Evolutionary conservation across 768 basidiomycete species (phyloP).

Genomic region (Leccinum aurantiacum): DNA sequence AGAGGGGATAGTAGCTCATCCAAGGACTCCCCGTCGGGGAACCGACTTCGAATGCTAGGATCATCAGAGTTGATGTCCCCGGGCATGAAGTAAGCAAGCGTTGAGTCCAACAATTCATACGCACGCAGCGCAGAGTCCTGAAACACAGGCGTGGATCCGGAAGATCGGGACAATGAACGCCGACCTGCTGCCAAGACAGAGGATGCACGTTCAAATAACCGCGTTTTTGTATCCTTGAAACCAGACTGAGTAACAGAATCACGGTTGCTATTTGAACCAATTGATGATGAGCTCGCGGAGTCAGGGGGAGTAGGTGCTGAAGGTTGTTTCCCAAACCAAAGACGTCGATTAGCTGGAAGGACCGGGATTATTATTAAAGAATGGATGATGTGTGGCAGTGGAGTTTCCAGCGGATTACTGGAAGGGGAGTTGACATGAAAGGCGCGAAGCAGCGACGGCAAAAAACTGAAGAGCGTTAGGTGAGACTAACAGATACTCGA

Average conservation of each 20-base stretch:
- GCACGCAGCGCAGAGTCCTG: constrained; percentile 61
- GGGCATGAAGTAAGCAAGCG: constrained; percentile 63
- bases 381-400: constrained; percentile 82
- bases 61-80: constrained; percentile 65
- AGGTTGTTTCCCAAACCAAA: constrained; percentile 60
- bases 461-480: constrained; percentile 40
- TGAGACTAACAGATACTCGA: neutral
- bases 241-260: constrained; percentile 3
- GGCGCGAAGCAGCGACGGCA: constrained; percentile 67
- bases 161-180: constrained; percentile 43
- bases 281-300: constrained; percentile 38
- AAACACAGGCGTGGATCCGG: constrained; percentile 38
- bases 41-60: constrained; percentile 48
- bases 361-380: constrained; percentile 78
- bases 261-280: constrained; percentile 11
- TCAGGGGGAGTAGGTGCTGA: constrained; percentile 35
- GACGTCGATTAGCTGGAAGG: constrained; percentile 47
- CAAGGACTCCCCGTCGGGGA: constrained; percentile 48
- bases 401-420: constrained; percentile 63
- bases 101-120: constrained; percentile 65
- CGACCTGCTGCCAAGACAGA: constrained; percentile 32
- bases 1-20: constrained; percentile 82
- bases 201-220: constrained; percentile 29
- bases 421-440: constrained; percentile 66
- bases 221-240: constrained; percentile 25